Base-by-base conservation (phyloP, 208 protist species). In the Crithidia fasciculata region DNA sequence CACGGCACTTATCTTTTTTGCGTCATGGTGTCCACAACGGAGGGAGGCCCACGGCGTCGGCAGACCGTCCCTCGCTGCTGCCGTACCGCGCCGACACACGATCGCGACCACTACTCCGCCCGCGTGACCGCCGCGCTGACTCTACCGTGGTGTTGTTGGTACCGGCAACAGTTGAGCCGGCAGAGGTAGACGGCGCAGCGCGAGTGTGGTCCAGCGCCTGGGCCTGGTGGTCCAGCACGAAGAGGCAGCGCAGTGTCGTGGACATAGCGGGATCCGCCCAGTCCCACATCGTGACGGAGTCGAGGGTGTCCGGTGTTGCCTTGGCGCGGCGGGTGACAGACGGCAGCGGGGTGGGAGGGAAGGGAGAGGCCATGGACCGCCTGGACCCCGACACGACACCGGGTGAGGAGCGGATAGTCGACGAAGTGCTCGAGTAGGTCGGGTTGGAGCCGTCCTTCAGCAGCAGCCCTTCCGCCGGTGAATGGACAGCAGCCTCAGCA, bases 221-320 rank as follows among this genome's bases (percentile, higher is more conserved):
- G 12, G 49, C 54, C 58, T 72, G 72, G 28, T 56, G 67, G 41
- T 79, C 53, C 16, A 79, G 74, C 53, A 72, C 58, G 43, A 56
- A 68, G 15, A 79, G 45, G 60, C 67, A 79, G 39, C 44, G 59
- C 0, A 79, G 67, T 3, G 74, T 59, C 18, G 62, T 73, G 5
- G 67, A 73, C 59, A 73, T 69, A 40, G 60, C 74, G 43, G 74
- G 74, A 16, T 79, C 74, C 8, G 61, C 54, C 67, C 59, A 79
- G 41, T 79, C 74, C 74, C 74, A 79, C 74, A 79, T 69, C 3
- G 74, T 79, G 12, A 73, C 67, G 0, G 63, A 12, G 16, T 63
- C 53, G 2, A 73, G 60, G 3, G 52, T 47, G 8, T 64, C 56
- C 4, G 47, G 64, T 2, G 58, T 78, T 10, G 40, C 39, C 43